These are phyloP conservation scores for Anisodus tanguticus DNA, from an alignment of 257 asterid species.

Conservation along the genomic window DNA sequence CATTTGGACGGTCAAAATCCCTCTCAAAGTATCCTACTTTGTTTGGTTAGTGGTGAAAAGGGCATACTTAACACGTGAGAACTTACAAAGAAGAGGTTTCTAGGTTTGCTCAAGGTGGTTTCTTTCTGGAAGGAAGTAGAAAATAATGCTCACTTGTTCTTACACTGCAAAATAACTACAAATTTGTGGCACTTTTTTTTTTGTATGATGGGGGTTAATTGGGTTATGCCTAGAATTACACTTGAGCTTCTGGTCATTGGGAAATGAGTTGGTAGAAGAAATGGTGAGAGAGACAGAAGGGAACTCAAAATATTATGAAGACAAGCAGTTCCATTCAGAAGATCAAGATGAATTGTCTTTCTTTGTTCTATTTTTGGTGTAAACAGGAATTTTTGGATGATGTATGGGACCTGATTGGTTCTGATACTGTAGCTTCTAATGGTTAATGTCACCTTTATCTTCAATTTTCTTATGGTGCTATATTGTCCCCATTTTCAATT, in stretches of 20 bases:
- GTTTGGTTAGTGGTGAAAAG: neutral
- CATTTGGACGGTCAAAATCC: neutral
- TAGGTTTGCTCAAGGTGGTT: too few relatives aligned
- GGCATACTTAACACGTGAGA: too few relatives aligned
- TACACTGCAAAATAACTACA: too few relatives aligned
- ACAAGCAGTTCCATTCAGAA: neutral
- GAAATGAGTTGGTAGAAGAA: neutral
- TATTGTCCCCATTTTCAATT: neutral
- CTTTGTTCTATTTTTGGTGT: neutral
- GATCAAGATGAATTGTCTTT: neutral
- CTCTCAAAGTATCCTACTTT: neutral
- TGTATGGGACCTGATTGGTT: neutral
- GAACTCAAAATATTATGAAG: neutral
- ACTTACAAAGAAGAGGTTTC: too few relatives aligned
- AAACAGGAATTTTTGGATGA: neutral
- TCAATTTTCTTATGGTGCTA: neutral
- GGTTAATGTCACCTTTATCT: neutral
- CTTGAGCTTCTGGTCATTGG: neutral
- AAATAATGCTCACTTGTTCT: too few relatives aligned
- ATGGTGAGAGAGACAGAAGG: neutral
- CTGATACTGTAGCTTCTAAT: constrained; percentile 5
- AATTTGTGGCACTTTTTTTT: too few relatives aligned
- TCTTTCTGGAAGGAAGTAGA: too few relatives aligned
- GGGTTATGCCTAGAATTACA: too few relatives aligned
- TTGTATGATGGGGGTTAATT: too few relatives aligned